Conservation (phyloP, 140 eudicot species). For the Anethum foeniculum region DNA sequence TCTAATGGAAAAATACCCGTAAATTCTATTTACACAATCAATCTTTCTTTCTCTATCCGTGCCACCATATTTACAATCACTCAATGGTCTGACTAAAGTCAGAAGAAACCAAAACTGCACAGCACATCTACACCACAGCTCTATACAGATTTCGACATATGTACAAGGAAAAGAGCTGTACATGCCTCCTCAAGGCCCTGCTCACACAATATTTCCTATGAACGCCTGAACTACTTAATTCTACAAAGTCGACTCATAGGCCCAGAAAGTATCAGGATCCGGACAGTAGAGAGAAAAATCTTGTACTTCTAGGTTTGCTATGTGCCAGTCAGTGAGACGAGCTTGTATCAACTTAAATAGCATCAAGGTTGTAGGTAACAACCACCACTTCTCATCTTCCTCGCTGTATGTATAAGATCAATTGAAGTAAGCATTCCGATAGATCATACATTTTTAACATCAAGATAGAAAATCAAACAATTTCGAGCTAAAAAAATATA, state of each 20-base stretch:
- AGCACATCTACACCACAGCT: not conserved
- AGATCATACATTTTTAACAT: slow-evolving; percentile 2
- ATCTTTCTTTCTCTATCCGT: not conserved
- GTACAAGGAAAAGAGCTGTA: not conserved
- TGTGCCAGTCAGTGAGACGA: slow-evolving; percentile 80
- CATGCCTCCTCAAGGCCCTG: not conserved
- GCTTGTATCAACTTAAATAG: slow-evolving; percentile 73
- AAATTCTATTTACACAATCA: not conserved
- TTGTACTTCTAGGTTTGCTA: slow-evolving; percentile 76
- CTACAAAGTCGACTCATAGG: slow-evolving; percentile 56
- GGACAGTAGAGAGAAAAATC: slow-evolving; percentile 83
- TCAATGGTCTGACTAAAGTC: not conserved
- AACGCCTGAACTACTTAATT: not conserved
- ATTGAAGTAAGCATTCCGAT: not conserved
- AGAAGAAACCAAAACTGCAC: slow-evolving; percentile 1
- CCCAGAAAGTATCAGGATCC: slow-evolving; percentile 92
- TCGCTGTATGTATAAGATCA: slow-evolving; percentile 25
- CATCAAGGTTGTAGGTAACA: slow-evolving; percentile 58
- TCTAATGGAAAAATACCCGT: not conserved
- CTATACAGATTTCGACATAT: slow-evolving; percentile 7
- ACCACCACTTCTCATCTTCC: slow-evolving; percentile 90
- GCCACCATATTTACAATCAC: not conserved
- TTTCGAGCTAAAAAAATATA: not conserved
- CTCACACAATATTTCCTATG: not conserved
- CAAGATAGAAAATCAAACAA: too few relatives aligned